Conservation (phyloP, 441 rosid genomes). For the Mallotus japonicus region DNA sequence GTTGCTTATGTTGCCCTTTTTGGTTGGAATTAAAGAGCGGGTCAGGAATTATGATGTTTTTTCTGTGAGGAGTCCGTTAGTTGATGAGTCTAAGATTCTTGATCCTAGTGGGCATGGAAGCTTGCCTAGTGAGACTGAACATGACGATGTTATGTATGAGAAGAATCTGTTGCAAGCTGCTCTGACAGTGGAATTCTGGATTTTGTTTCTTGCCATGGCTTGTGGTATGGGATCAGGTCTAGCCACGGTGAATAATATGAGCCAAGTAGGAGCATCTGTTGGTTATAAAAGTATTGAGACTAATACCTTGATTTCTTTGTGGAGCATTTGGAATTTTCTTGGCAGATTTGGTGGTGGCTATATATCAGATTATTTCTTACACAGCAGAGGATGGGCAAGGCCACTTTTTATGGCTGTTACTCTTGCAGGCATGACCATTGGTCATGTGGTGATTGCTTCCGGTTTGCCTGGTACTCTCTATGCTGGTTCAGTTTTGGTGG, state of each 20-base stretch:
- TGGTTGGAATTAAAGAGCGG: slow-evolving; percentile 41
- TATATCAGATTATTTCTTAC: slow-evolving; percentile 49
- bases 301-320: slow-evolving; percentile 49
- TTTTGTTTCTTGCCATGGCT: slow-evolving; percentile 61
- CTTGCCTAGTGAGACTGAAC: slow-evolving; percentile 22
- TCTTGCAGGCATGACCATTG: slow-evolving; percentile 44
- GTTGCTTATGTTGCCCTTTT: slow-evolving; percentile 53
- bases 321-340: slow-evolving; percentile 73
- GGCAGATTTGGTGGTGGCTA: slow-evolving; percentile 68
- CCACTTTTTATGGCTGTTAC: slow-evolving; percentile 59
- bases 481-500: slow-evolving; percentile 54
- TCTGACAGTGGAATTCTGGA: slow-evolving; percentile 51
- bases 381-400: slow-evolving; percentile 46
- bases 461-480: slow-evolving; percentile 54
- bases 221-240: slow-evolving; percentile 88
- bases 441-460: slow-evolving; percentile 52
- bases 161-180: slow-evolving; percentile 54
- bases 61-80: slow-evolving; percentile 19
- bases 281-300: slow-evolving; percentile 52
- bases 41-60: slow-evolving; percentile 17
- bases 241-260: slow-evolving; percentile 41
- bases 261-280: slow-evolving; percentile 79
- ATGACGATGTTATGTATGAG: slow-evolving; percentile 15
- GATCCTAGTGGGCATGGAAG: slow-evolving; percentile 17
- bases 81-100: slow-evolving; percentile 21